Evolutionary conservation across 164 flowering plant genomes (phyloP), one percentile per base, ranked within the genome.

Genomic region (Dillenia turbinata): DNA sequence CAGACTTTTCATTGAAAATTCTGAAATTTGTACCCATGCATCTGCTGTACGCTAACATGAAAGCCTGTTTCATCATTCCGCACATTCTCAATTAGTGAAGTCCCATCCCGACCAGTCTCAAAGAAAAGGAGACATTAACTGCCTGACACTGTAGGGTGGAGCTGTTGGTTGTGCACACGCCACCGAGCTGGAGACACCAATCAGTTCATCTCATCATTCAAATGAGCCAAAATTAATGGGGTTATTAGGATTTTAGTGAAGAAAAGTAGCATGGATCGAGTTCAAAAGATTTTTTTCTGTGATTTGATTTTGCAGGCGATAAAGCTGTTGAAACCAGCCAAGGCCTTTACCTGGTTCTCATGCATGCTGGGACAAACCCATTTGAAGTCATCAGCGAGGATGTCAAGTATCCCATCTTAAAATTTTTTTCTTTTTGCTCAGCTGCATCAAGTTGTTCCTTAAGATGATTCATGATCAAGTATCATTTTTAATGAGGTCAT

Each of bases 281-380:
- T 73, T 63, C 63, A 26, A 68, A 71, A 65, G 77, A 71, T 19
- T 75, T 57, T 55, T 46, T 49, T 68, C 2, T 68, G 19, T 62
- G 66, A 45, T 62, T 67, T 74, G 68, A 61, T 81, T 77, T 83
- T 83, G 83, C 90, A 92, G 96, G 96, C 52, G 98, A 94, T 71
- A 57, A 44, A 47, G 75, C 81, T 62, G 87, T 93, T 66, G 74
- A 79, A 71, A 87, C 95, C 50, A 73, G 75, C 66, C 90, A 87
- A 69, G 95, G 96, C 57, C 77, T 78, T 68, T 47, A 77, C 75
- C 75, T 86, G 65, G 90, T 93, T 43, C 90, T 87, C 75, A 81
- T 87, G 84, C 95, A 89, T 63, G 89, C 96, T 66, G 98, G 98
- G 40, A 78, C 89, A 8, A 85, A 94, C 71, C 97, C 97, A 10